These are phyloP conservation scores for Verruconis gallopava DNA, from an alignment of 2,329 filamentous ascomycete genomes.

Conservation along the genomic window DNA sequence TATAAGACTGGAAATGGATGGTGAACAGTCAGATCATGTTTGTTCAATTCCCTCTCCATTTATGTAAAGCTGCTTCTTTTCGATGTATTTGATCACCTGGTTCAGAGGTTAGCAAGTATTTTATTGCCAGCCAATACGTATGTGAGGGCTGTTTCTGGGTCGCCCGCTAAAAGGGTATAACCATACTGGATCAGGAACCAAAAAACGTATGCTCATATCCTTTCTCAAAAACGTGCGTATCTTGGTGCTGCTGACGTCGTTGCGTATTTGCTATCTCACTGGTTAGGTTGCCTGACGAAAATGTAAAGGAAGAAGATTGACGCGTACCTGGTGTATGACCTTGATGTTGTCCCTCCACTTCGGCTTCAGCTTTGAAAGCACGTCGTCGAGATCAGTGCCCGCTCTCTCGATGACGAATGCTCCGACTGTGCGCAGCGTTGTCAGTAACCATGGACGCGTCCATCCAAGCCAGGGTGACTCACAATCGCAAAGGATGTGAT, in stretches of 20 bases:
- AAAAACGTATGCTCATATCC: conserved; percentile 70
- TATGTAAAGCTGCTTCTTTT: conserved; percentile 5
- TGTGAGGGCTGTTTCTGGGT: too few species aligned
- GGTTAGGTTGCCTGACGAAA: too few species aligned
- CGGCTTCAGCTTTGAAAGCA: conserved; percentile 8
- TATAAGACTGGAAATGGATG: neutral
- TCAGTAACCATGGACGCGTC: neutral
- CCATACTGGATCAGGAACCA: conserved; percentile 59
- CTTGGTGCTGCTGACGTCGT: conserved; percentile 12
- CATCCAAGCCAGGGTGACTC: neutral
- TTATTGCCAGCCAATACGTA: too few species aligned
- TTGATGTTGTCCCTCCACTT: conserved; percentile 11
- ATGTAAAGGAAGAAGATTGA: neutral
- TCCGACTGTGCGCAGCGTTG: conserved; percentile 3
- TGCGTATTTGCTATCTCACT: conserved; percentile 8
- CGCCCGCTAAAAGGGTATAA: too few species aligned
- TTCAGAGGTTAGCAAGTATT: too few species aligned
- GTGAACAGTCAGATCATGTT: neutral
- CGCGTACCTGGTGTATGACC: conserved; percentile 10
- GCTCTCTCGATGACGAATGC: conserved; percentile 11
- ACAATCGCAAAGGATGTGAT: conserved; percentile 11
- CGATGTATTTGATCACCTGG: conserved; percentile 44
- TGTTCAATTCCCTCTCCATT: conserved; percentile 6
- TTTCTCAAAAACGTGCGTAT: conserved; percentile 39
- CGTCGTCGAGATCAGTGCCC: conserved; percentile 11